phyloP scores from a whole-genome alignment of 108 stramenopile genomes.

The Cyclotella choctawhatcheeana region DNA sequence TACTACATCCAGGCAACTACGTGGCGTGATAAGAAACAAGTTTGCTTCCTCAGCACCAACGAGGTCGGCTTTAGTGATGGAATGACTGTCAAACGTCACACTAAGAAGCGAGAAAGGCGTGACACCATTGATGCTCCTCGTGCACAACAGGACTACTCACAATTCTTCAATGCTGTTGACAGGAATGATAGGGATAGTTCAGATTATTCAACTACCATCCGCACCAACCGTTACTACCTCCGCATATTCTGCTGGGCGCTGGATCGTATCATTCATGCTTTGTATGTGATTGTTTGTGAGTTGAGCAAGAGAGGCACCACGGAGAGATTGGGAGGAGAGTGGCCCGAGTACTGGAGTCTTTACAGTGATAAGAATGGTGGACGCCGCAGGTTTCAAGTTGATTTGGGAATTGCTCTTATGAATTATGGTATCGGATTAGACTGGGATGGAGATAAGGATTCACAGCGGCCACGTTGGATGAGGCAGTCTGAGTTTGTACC shows the following conservation, averaged over 20 bases:
- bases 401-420: background rate
- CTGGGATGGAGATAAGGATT: background rate
- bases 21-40: constrained; percentile 3
- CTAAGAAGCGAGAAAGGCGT: background rate
- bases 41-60: background rate
- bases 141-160: background rate
- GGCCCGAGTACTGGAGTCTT: background rate
- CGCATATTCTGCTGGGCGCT: background rate
- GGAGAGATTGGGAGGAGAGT: too few species aligned
- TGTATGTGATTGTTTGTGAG: constrained; percentile 1
- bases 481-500: background rate
- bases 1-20: constrained; percentile 14
- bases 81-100: background rate
- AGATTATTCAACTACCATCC: background rate
- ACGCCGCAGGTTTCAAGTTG: background rate
- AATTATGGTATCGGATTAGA: background rate
- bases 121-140: background rate
- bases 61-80: background rate
- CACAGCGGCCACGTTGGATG: background rate
- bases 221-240: background rate
- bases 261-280: background rate
- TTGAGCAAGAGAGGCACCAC: background rate
- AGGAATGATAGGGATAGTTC: constrained; percentile 9
- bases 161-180: constrained; percentile 2
- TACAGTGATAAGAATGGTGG: background rate